A percentile compares a stretch with the other conserved stretches of the same genome.
These are phyloP conservation scores for Albatrellus sp. DNA, from an alignment of 1,284 basidiomycete species.

Conservation along the genomic window DNA sequence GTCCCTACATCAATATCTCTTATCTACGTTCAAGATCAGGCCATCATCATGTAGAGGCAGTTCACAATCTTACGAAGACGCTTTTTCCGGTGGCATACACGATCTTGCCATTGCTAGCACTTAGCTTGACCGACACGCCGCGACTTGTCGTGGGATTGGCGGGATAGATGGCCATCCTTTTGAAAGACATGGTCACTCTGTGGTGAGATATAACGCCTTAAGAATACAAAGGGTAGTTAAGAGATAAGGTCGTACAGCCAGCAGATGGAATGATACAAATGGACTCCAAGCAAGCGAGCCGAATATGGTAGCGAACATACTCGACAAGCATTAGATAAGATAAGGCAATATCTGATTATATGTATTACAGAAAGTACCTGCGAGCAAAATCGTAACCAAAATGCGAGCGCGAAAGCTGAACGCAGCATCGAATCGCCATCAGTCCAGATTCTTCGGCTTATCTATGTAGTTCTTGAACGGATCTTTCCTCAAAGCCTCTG, in stretches of 20 bases:
- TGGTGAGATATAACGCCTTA: not conserved
- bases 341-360: not conserved
- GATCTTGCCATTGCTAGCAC: constrained; percentile 74
- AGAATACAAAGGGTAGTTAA: not conserved
- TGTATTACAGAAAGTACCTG: no score
- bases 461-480: constrained; percentile 62
- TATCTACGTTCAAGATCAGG: constrained; percentile 26
- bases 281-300: no score
- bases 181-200: constrained; percentile 39
- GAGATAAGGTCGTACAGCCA: not conserved
- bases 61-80: constrained; percentile 56
- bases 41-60: not conserved
- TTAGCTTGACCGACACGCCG: constrained; percentile 73
- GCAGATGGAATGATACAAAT: not conserved
- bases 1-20: constrained; percentile 41
- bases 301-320: no score
- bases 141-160: constrained; percentile 67
- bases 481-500: constrained; percentile 63
- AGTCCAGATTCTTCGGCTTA: constrained; percentile 10
- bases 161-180: constrained; percentile 46
- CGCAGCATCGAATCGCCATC: not conserved
- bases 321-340: not conserved
- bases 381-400: not conserved
- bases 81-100: constrained; percentile 81
- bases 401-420: not conserved